Evolutionary conservation across 75 land plant species (phyloP), one percentile per base, ranked within the genome.

Genomic region (Sequoiadendron giganteum): DNA sequence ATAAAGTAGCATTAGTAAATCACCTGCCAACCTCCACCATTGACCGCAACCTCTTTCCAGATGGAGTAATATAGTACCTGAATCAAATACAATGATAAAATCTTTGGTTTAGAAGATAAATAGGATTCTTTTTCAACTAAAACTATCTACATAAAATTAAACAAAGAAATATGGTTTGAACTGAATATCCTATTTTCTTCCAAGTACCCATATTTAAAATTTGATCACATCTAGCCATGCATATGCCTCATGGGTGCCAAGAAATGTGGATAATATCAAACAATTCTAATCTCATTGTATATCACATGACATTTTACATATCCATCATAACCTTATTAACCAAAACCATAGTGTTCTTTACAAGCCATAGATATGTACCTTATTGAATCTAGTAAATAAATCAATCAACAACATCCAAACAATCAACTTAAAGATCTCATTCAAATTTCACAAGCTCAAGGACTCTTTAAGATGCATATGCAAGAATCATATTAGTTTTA

Each of bases 41-140:
- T 15, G 96, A 95, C 40, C 96, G 93, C 43, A 95, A 87, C 85
- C 79, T 93, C 92, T 93, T 95, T 36, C 95, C 95, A 32, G 90
- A 80, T 56, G 96, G 96, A 47, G 96, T 88, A 61, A 88, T 83
- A 90, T 95, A 95, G 83, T 95, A 95, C 78, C 96, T 93, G 93
- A 47, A 79, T 80, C 42, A 48, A 68, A 32, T 30, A 10, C 2
- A 87, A 10, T 39, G 13, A 52, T 47, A n/a, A n/a, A 82, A 82
- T 82, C 52, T n/a, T 34, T 3, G 47, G 10, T 47, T 82, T 9
- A 43, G 48, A 52, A 11, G 14, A 45, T 0, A 3, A 45, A 45
- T 0, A 40, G 21, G 13, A 9, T 16, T 0, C 9, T 5, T 38
- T 42, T 19, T 6, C 25, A 79, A 79, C 40, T 79, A 79, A 9